Evolutionary conservation across 2,329 filamentous ascomycete genomes (phyloP), one percentile per base, ranked within the genome.

Genomic region (Mycosphaerella arachidis): DNA sequence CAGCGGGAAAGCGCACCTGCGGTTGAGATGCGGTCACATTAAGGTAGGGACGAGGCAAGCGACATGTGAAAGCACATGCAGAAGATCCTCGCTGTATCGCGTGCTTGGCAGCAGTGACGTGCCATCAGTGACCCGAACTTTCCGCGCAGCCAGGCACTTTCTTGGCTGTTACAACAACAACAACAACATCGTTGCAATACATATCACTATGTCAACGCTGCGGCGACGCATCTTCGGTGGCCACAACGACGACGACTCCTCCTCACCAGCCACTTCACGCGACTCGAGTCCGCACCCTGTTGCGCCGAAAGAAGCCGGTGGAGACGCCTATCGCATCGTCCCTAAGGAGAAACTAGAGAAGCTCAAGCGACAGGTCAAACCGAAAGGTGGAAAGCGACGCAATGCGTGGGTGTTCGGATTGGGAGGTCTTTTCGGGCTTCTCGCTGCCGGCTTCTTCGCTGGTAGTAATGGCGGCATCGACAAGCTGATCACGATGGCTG

Each of bases 391-490:
- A 57, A 95, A 93, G 77, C 85, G 90, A 67, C 86, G 87, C 63
- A 90, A 86, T 74, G 87, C 87, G 2, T 85, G 95, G 70, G 89
- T 97, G 30, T 97, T 99, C 75, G 78, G 88, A 9, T 81, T 99
- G 20, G 94, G 94, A 33, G 91, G 92, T 45, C 71, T 99, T n/a
- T 93, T 94, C 68, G 94, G 94, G 12, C 83, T 99, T 58, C 78
- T 96, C n/a, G 82, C 88, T 2, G 94, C 94, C 1, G 88, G 92
- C 31, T 92, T 96, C 75, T 94, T 99, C 68, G 93, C 92, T 31
- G 88, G 89, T 66, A 90, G 84, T 73, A 94, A 92, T 76, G 92
- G 97, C 71, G 63, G 67, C 18, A 35, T 73, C 51, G 69, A 72
- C 54, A 67, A 68, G 57, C 82, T 97, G 63, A 92, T 97, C 64